These are phyloP conservation scores for Marsdenia floribunda DNA, from an alignment of 257 asterid genomes.

Conservation along the genomic window DNA sequence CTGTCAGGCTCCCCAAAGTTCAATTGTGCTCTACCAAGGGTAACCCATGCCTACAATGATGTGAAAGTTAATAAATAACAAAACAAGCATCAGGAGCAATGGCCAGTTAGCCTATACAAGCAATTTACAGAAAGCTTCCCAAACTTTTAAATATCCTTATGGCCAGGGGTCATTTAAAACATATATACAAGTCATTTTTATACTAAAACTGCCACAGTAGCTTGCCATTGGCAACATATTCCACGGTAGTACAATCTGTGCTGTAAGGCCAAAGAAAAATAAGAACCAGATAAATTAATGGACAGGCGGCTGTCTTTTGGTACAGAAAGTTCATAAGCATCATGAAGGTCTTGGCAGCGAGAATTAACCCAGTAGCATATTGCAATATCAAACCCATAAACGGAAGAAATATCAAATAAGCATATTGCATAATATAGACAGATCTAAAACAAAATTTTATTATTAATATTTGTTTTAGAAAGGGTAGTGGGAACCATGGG, in stretches of 20 bases:
- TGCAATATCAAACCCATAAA: neutral
- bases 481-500: too few relatives aligned
- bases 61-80: neutral
- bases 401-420: neutral
- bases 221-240: neutral
- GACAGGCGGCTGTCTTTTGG: neutral
- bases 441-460: too few relatives aligned
- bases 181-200: neutral
- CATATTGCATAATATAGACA: neutral
- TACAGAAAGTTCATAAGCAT: neutral
- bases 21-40: constrained; percentile 86
- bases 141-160: neutral
- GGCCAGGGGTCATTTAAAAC: neutral
- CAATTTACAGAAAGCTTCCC: neutral
- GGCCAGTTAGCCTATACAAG: neutral
- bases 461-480: too few relatives aligned
- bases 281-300: neutral
- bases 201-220: neutral
- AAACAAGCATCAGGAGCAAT: neutral
- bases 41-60: constrained; percentile 76
- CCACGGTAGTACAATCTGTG: neutral
- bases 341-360: neutral
- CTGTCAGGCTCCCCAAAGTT: constrained; percentile 90
- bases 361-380: neutral
- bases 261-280: neutral